These are phyloP conservation scores for Gardenia jasminoides DNA, from an alignment of 257 asterid species.

Conservation along the genomic window DNA sequence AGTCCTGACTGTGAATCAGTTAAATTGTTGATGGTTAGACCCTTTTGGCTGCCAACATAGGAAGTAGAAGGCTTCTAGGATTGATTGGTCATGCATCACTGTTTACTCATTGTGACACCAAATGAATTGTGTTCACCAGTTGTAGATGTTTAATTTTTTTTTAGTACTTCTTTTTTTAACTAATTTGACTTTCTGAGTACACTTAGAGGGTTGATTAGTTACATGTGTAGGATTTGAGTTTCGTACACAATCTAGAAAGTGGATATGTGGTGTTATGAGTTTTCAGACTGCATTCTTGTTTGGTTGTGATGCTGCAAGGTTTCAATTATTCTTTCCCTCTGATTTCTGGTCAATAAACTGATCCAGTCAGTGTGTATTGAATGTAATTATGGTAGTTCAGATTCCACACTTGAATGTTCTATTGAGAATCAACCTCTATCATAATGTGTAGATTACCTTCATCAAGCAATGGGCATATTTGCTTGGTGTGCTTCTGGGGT, in stretches of 20 bases:
- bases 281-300: background rate
- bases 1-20: too few relatives aligned
- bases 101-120: too few relatives aligned
- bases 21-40: too few relatives aligned
- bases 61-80: too few relatives aligned
- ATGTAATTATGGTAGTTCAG: background rate
- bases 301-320: background rate
- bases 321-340: background rate
- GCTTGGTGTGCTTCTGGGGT: background rate
- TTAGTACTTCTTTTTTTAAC: too few relatives aligned
- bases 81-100: too few relatives aligned
- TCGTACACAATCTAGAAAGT: background rate
- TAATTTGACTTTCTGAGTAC: too few relatives aligned
- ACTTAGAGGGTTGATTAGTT: too few relatives aligned
- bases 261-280: background rate
- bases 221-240: background rate
- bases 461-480: background rate
- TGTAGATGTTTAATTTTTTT: too few relatives aligned
- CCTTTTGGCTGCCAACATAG: too few relatives aligned
- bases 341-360: background rate
- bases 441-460: background rate
- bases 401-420: too few relatives aligned
- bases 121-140: too few relatives aligned
- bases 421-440: background rate
- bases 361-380: background rate